phyloP scores from a whole-genome alignment of 2,329 filamentous ascomycete species.

The Hymenoscyphus salicellus region DNA sequence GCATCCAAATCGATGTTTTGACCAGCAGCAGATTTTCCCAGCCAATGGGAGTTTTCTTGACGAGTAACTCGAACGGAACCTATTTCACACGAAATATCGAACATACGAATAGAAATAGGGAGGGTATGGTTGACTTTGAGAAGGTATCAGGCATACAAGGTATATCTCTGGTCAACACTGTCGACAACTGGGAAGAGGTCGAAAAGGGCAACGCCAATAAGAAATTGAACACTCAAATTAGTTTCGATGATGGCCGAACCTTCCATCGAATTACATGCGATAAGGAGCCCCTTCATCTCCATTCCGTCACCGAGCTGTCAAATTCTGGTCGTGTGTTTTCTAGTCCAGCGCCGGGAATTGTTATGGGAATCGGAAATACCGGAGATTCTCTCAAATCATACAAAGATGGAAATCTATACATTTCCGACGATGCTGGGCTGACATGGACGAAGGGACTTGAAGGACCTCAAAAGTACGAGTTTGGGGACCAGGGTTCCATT shows the following conservation, averaged over 20 bases:
- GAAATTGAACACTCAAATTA: slow-evolving; percentile 76
- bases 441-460: slow-evolving; percentile 75
- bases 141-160: slow-evolving; percentile 90
- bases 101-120: slow-evolving; percentile 79
- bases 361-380: slow-evolving; percentile 92
- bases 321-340: slow-evolving; percentile 89
- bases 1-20: slow-evolving; percentile 93
- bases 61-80: slow-evolving; percentile 95
- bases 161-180: slow-evolving; percentile 83
- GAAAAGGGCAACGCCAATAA: slow-evolving; percentile 54
- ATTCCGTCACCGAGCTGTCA: slow-evolving; percentile 81
- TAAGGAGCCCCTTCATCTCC: slow-evolving; percentile 71
- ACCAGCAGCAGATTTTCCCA: slow-evolving; percentile 62
- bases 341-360: slow-evolving; percentile 84
- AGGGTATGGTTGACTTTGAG: slow-evolving; percentile 87
- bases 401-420: slow-evolving; percentile 72
- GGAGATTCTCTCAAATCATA: slow-evolving; percentile 71
- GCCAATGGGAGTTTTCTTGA: slow-evolving; percentile 84
- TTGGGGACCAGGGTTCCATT: slow-evolving; percentile 88
- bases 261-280: slow-evolving; percentile 71
- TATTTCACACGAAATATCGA: slow-evolving; percentile 92
- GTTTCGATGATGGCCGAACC: slow-evolving; percentile 89
- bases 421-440: slow-evolving; percentile 86
- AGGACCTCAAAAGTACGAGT: slow-evolving; percentile 91
- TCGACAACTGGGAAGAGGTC: slow-evolving; percentile 80